Percentiles rank a stretch among this genome's conserved stretches.
Evolutionary conservation across 495 filamentous ascomycete species (phyloP).

Genomic region (Annulohypoxylon bovei): DNA sequence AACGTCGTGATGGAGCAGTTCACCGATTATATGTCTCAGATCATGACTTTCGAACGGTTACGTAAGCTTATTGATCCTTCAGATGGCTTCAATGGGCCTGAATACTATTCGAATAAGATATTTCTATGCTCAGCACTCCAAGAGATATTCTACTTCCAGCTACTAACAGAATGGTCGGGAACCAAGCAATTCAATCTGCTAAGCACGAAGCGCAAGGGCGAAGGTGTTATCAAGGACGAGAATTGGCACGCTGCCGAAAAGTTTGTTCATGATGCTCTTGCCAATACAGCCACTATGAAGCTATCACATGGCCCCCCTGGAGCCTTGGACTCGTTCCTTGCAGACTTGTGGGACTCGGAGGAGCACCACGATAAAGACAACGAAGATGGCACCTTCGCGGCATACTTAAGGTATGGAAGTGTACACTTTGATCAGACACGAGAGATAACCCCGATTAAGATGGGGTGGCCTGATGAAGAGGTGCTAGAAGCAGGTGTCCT

Average conservation of each 20-base stretch:
- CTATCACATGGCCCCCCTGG: constrained; percentile 42
- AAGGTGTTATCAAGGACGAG: constrained; percentile 34
- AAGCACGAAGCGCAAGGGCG: constrained; percentile 30
- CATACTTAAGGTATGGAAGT: constrained; percentile 50
- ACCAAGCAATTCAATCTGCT: constrained; percentile 45
- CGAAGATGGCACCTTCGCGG: constrained; percentile 49
- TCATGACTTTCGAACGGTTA: constrained; percentile 45
- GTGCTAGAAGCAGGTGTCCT: constrained; percentile 37
- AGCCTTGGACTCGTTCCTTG: constrained; percentile 39
- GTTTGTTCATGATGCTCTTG: constrained; percentile 43
- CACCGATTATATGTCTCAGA: constrained; percentile 45
- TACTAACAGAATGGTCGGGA: constrained; percentile 40
- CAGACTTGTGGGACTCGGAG: constrained; percentile 46
- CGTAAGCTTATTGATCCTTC: constrained; percentile 44
- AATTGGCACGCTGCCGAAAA: constrained; percentile 42
- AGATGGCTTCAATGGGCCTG: constrained; percentile 46
- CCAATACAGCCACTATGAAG: constrained; percentile 46
- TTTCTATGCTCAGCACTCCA: constrained; percentile 34
- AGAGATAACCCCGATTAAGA: constrained; percentile 35
- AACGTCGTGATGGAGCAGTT: constrained; percentile 38
- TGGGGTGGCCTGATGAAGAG: constrained; percentile 41
- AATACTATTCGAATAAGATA: constrained; percentile 44
- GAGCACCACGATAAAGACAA: constrained; percentile 47
- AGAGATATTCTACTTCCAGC: constrained; percentile 41
- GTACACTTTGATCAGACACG: constrained; percentile 50